These are phyloP conservation scores for Sarocladiaceae sp. DNA, from an alignment of 2,329 filamentous ascomycete genomes.

Conservation along the genomic window DNA sequence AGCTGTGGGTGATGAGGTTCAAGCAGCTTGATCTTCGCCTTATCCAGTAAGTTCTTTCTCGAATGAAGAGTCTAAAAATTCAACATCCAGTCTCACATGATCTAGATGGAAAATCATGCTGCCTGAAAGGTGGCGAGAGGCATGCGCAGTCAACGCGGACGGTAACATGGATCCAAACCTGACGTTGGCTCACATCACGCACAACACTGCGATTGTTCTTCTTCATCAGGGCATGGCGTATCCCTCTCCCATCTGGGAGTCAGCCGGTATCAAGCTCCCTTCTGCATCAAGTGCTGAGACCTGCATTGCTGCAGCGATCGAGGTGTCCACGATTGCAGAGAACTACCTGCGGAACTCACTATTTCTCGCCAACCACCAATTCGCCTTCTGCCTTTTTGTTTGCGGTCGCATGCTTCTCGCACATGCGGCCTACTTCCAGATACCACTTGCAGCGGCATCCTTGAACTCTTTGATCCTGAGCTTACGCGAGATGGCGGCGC, in stretches of 20 bases:
- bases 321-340: conserved; percentile 30
- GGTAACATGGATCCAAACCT: conserved; percentile 38
- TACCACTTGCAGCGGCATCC: neutral
- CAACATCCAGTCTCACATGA: neutral
- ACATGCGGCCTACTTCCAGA: conserved; percentile 1
- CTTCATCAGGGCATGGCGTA: conserved; percentile 35
- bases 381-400: conserved; percentile 34
- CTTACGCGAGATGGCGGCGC: neutral
- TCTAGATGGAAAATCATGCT: conserved; percentile 38
- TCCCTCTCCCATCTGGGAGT: conserved; percentile 24
- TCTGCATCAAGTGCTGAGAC: conserved; percentile 33
- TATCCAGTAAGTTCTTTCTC: conserved; percentile 26
- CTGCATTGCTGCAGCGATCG: conserved; percentile 29
- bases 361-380: conserved; percentile 25
- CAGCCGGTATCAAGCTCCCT: conserved; percentile 24
- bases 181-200: conserved; percentile 34
- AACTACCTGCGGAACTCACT: conserved; percentile 26
- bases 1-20: conserved; percentile 36
- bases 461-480: neutral
- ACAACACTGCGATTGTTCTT: conserved; percentile 35
- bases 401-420: conserved; percentile 14
- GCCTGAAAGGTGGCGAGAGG: conserved; percentile 33
- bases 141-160: conserved; percentile 28
- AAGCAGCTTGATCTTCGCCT: conserved; percentile 36
- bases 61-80: no score